Base-by-base conservation (phyloP, 208 protist species). In the Leishmania tropica region DNA sequence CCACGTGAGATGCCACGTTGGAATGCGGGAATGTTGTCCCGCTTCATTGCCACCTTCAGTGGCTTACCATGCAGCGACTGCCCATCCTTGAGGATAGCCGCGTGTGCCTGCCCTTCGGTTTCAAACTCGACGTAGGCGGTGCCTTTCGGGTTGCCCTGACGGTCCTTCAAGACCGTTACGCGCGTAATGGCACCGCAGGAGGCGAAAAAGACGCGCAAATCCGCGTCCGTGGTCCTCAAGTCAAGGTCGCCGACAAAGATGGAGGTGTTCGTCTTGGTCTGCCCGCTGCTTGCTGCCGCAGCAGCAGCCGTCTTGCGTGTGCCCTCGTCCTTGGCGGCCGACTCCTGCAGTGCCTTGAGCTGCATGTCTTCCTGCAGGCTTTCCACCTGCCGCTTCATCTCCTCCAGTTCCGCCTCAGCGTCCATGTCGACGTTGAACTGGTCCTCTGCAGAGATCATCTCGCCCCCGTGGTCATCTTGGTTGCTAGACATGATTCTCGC, bases 171-270 rank as follows among this genome's bases (percentile, higher is more conserved):
- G 76, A 99, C 93, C 35, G 96, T 99, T 13, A 99, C 86, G 21
- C 96, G 93, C 40, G 89, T 89, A 76, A 99, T 96, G 42, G 93
- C 81, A 13, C 98, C 98, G 83, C 94, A 98, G 47, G 88, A 77
- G 60, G 80, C 81, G 79, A 99, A 99, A 84, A 98, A 98, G 74
- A 94, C 86, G 75, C 97, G 95, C 19, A 99, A 81, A 70, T 99
- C 98, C 19, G 93, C 94, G 62, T 98, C 94, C 24, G 91, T 97
- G 67, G 95, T 91, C 31, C 85, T 85, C 53, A 92, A 91, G 88
- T 99, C 96, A 62, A 98, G 89, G 65, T 97, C 96, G 70, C 93
- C 91, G 4, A 99, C 93, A 90, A 98, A 99, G 48, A 99, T 90
- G 65, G 97, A 99, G 10, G 94, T 89, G 78, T 96, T 96, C 40